These are phyloP conservation scores for Yamadazyma nakazawae DNA, from an alignment of 805 yeast genomes.

Conservation along the genomic window DNA sequence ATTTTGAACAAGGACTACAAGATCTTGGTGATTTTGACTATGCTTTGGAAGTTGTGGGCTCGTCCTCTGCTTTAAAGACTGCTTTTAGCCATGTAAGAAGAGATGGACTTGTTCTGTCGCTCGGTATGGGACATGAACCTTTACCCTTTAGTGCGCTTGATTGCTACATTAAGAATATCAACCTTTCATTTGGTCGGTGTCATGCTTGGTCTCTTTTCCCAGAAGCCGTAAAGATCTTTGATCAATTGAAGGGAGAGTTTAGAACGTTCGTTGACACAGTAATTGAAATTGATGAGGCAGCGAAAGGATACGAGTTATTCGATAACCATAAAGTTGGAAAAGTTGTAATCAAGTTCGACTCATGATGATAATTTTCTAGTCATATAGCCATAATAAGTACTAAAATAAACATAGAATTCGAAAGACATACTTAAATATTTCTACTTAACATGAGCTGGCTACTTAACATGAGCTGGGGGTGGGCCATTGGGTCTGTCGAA, in stretches of 20 bases:
- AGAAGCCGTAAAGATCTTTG: slow-evolving; percentile 50
- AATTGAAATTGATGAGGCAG: slow-evolving; percentile 43
- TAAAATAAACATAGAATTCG: too few relatives aligned
- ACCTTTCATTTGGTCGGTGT: slow-evolving; percentile 61
- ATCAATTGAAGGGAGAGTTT: slow-evolving; percentile 41
- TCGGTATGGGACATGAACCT: slow-evolving; percentile 59
- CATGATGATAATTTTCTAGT: too few relatives aligned
- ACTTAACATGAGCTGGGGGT: slow-evolving; percentile 14
- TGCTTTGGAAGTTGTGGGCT: slow-evolving; percentile 59
- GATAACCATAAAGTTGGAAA: slow-evolving; percentile 54
- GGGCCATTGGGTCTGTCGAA: slow-evolving; percentile 12
- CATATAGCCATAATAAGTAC: too few relatives aligned
- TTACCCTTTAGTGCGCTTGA: slow-evolving; percentile 57
- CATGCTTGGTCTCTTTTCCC: slow-evolving; percentile 56
- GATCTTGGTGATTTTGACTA: slow-evolving; percentile 46
- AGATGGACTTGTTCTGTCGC: slow-evolving; percentile 54
- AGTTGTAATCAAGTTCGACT: slow-evolving; percentile 42
- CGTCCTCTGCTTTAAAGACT: slow-evolving; percentile 45
- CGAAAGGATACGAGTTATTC: slow-evolving; percentile 48
- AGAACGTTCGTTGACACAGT: slow-evolving; percentile 50
- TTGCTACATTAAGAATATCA: slow-evolving; percentile 54
- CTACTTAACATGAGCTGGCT: slow-evolving; percentile 11
- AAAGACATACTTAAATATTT: background rate
- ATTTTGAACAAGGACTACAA: slow-evolving; percentile 36
- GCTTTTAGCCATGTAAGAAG: slow-evolving; percentile 54